These are phyloP conservation scores for Ephemerocybe angulata DNA, from an alignment of 768 basidiomycete species.

Conservation along the genomic window DNA sequence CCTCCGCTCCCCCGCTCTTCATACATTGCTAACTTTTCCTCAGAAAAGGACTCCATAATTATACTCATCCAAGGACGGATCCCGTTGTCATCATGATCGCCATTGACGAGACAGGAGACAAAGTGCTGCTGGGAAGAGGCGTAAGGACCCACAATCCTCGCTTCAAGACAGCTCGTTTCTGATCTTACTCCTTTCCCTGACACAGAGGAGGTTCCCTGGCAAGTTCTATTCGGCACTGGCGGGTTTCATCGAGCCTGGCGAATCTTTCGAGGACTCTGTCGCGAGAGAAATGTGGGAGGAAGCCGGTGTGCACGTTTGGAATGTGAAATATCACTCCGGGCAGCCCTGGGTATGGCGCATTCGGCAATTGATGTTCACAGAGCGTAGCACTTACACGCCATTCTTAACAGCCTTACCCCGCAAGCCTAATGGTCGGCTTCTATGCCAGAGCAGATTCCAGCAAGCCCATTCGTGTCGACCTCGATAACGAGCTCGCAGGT, in stretches of 20 bases:
- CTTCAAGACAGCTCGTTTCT: slow-evolving; percentile 9
- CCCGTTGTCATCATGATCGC: slow-evolving; percentile 91
- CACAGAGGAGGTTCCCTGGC: slow-evolving; percentile 59
- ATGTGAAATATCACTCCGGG: slow-evolving; percentile 79
- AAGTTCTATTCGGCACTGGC: slow-evolving; percentile 87
- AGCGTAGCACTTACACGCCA: not conserved
- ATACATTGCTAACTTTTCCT: slow-evolving; percentile 9
- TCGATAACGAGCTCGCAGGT: slow-evolving; percentile 97
- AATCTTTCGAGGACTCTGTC: slow-evolving; percentile 92
- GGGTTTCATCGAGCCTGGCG: slow-evolving; percentile 93
- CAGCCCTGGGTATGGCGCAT: slow-evolving; percentile 72
- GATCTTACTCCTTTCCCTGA: not conserved
- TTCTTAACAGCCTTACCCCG: slow-evolving; percentile 88
- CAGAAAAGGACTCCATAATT: slow-evolving; percentile 87
- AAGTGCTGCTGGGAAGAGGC: slow-evolving; percentile 82
- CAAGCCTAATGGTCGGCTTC: slow-evolving; percentile 88
- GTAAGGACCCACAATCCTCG: no score
- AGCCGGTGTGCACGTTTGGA: slow-evolving; percentile 83
- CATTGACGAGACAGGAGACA: slow-evolving; percentile 74
- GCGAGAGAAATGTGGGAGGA: slow-evolving; percentile 94
- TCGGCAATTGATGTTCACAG: not conserved
- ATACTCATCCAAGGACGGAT: slow-evolving; percentile 76
- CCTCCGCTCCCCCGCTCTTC: not conserved
- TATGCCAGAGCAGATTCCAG: slow-evolving; percentile 74
- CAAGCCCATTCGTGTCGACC: slow-evolving; percentile 73